Percentiles rank a stretch among this genome's conserved stretches.
phyloP scores from a whole-genome alignment of 164 flowering plant species.

The Aristolochia californica region DNA sequence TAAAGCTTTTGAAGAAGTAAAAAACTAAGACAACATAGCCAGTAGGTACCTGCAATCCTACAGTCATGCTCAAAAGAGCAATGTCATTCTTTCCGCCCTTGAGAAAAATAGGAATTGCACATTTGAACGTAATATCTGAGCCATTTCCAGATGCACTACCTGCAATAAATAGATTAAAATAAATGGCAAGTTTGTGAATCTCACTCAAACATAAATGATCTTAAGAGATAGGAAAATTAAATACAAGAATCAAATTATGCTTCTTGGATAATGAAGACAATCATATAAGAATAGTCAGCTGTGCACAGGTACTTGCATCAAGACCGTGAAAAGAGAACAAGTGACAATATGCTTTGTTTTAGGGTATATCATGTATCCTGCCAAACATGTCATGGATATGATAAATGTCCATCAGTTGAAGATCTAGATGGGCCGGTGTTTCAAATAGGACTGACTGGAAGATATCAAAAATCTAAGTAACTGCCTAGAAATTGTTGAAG shows the following conservation, averaged over 20 bases:
- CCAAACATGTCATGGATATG: no score
- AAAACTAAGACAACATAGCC: constrained; percentile 1
- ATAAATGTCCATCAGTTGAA: no score
- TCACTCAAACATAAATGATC: background rate
- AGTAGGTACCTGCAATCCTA: constrained; percentile 62
- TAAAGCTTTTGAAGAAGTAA: background rate
- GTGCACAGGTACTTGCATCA: no score
- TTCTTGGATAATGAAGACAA: background rate
- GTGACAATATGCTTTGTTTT: no score
- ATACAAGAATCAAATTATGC: background rate
- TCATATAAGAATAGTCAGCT: no score
- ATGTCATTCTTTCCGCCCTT: constrained; percentile 83
- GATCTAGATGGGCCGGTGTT: no score
- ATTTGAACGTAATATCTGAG: constrained; percentile 37
- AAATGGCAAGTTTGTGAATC: constrained; percentile 2
- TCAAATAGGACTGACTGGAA: no score
- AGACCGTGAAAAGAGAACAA: no score
- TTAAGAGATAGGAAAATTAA: background rate
- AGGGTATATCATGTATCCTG: no score
- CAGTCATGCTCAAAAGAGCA: constrained; percentile 88
- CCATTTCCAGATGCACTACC: constrained; percentile 87
- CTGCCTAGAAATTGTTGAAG: no score
- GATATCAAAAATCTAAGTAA: no score
- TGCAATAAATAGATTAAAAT: constrained; percentile 17
- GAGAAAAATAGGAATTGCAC: constrained; percentile 46